Evolutionary conservation across 2,329 filamentous ascomycete genomes (phyloP).

Genomic region (Colletotrichum sp.): DNA sequence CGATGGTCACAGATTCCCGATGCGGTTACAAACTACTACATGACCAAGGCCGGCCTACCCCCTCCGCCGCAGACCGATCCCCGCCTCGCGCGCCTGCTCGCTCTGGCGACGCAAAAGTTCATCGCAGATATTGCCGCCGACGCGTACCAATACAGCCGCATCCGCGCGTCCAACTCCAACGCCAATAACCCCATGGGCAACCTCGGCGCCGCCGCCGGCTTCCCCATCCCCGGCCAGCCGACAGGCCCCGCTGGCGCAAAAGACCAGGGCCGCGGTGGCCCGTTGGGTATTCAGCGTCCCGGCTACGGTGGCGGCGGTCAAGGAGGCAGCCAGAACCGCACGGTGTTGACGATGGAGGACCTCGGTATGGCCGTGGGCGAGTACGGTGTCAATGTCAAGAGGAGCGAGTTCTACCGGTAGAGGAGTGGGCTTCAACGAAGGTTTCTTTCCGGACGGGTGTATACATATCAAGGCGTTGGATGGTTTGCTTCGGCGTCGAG

Average conservation of each 20-base stretch:
- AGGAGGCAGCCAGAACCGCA: constrained; percentile 86
- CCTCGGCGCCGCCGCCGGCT: constrained; percentile 76
- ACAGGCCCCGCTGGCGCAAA: constrained; percentile 62
- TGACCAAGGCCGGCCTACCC: constrained; percentile 92
- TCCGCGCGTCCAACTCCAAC: constrained; percentile 86
- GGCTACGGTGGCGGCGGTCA: constrained; percentile 89
- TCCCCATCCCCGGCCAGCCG: constrained; percentile 66
- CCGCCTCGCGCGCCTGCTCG: constrained; percentile 89
- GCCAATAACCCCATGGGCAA: constrained; percentile 92
- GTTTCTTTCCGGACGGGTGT: not conserved
- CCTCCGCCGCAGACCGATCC: constrained; percentile 90
- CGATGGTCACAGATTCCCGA: constrained; percentile 78
- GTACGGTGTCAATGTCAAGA: constrained; percentile 97
- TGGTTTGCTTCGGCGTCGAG: constrained; percentile 13
- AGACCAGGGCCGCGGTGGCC: constrained; percentile 62
- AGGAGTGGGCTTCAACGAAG: not conserved
- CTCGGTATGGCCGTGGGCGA: constrained; percentile 97
- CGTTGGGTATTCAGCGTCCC: constrained; percentile 76
- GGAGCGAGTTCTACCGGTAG: constrained; percentile 93
- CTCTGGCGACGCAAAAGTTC: constrained; percentile 98
- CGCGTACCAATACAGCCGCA: constrained; percentile 96
- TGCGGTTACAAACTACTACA: constrained; percentile 96
- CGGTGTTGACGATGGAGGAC: constrained; percentile 98
- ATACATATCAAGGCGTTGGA: constrained; percentile 14
- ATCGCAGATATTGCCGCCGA: constrained; percentile 97